These are phyloP conservation scores for Spergularia azorica DNA, from an alignment of 179 eudicot genomes.

Conservation along the genomic window DNA sequence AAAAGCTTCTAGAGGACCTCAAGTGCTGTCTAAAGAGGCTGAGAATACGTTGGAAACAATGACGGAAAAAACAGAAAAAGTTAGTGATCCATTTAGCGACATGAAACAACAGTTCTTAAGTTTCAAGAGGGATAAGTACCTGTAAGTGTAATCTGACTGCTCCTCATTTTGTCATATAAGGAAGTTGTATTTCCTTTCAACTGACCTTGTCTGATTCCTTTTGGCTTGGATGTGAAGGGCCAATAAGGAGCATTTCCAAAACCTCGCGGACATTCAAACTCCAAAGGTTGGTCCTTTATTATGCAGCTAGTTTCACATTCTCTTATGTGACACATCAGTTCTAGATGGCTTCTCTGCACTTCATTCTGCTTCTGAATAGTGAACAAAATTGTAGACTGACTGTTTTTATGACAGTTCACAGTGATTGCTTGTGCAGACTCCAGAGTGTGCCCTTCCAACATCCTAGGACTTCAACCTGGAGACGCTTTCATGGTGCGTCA, in stretches of 20 bases:
- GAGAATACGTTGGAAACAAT: slow-evolving; percentile 33
- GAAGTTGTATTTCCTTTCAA: not conserved
- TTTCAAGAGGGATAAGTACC: slow-evolving; percentile 73
- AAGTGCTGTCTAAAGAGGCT: slow-evolving; percentile 43
- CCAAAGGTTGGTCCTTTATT: slow-evolving; percentile 61
- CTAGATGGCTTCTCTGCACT: not conserved
- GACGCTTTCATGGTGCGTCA: slow-evolving; percentile 48
- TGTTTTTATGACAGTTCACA: slow-evolving; percentile 50
- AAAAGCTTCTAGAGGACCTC: slow-evolving; percentile 48
- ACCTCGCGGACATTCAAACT: slow-evolving; percentile 66
- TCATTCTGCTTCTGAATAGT: slow-evolving; percentile 13
- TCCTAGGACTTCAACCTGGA: slow-evolving; percentile 54
- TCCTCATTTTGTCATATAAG: not conserved
- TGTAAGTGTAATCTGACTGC: slow-evolving; percentile 49
- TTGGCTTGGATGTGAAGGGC: slow-evolving; percentile 46
- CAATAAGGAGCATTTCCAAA: slow-evolving; percentile 56
- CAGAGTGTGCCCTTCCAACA: slow-evolving; percentile 54
- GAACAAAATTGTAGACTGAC: slow-evolving; percentile 34
- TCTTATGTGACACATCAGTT: not conserved
- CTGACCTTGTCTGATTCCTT: slow-evolving; percentile 2
- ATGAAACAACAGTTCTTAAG: slow-evolving; percentile 65
- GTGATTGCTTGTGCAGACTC: slow-evolving; percentile 54
- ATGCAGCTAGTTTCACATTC: not conserved
- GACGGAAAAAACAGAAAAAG: slow-evolving; percentile 27
- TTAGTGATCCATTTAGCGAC: slow-evolving; percentile 45